Conservation (phyloP, 2,329 filamentous ascomycete genomes). For the Escovopsis weberi region DNA sequence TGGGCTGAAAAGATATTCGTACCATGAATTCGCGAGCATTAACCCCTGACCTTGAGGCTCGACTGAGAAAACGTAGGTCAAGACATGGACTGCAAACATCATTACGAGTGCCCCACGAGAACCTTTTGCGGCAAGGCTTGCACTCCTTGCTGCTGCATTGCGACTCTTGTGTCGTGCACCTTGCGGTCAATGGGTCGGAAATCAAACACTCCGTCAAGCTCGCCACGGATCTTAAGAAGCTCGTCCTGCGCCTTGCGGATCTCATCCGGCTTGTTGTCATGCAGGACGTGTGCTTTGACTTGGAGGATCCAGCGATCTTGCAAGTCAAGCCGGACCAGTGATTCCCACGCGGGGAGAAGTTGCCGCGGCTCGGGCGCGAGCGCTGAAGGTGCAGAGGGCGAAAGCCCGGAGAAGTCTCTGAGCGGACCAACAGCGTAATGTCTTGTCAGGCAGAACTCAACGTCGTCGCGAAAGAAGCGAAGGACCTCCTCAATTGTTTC, state of each 20-base stretch:
- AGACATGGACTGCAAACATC: background rate
- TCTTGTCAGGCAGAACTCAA: constrained; percentile 38
- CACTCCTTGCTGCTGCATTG: constrained; percentile 22
- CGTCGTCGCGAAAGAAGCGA: constrained; percentile 36
- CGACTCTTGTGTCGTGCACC: constrained; percentile 36
- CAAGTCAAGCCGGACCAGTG: constrained; percentile 32
- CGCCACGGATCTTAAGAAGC: constrained; percentile 29
- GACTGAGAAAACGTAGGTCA: too few relatives aligned
- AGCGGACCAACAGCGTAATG: constrained; percentile 27
- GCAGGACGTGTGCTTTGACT: constrained; percentile 37
- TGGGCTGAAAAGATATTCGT: too few relatives aligned
- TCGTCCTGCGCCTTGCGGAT: constrained; percentile 39
- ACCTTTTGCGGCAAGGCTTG: constrained; percentile 25
- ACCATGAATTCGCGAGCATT: too few relatives aligned
- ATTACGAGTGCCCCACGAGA: constrained; percentile 18
- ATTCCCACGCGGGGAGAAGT: constrained; percentile 31
- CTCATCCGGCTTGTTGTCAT: constrained; percentile 44
- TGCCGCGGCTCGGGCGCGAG: constrained; percentile 7
- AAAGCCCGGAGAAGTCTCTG: constrained; percentile 19
- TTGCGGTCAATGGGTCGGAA: constrained; percentile 38
- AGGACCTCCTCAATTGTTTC: constrained; percentile 40
- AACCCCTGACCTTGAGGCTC: too few relatives aligned
- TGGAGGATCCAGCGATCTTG: constrained; percentile 40
- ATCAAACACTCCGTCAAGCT: constrained; percentile 37
- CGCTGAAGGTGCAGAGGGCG: constrained; percentile 14